Evolutionary conservation across 169 alveolate genomes (phyloP), one percentile per base, ranked within the genome.

Genomic region (Eimeria maxima): DNA sequence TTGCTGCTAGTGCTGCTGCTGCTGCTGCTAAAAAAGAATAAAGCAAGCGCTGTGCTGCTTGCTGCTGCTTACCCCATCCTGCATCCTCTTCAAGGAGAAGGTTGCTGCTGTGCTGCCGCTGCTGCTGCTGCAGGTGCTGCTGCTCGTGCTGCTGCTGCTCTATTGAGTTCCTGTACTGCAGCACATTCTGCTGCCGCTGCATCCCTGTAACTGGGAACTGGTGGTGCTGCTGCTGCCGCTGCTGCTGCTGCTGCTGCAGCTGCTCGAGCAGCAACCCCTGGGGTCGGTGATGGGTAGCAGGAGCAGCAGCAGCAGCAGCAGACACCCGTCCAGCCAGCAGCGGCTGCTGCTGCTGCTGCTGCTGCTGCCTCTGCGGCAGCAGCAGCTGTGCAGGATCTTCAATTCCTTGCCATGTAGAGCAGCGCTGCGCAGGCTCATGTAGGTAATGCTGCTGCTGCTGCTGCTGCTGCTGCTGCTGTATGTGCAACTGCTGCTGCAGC

Each of bases 401-500:
- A 5, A 27, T 73, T 4, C 45, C 50, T 38, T 29, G 38, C 50
- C 50, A 20, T 18, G 11, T 44, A 7, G 84, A 47, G 55, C 10
- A 11, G 50, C 50, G 22, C 42, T 29, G 45, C 8, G 78, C 29
- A 4, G 78, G 27, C 14, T 67, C 44, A 22, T 67, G 44, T 13
- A 67, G 38, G 2, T 67, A 4, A 5, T 73, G 45, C 4, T 44
- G 89, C 65, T 67, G 44, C 8, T 73, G 45, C 4, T 44, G 89
- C 65, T 18, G 89, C 8, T 42, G 89, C 27, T 78, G 89, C 65
- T 42, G 89, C 65, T 78, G 89, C 67, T 78, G 89, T 65, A 13
- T 60, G 38, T 78, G 89, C 89, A 20, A 67, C 65, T 44, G 89
- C 89, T 78, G 89, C 89, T 44, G 65, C 65, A 20, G 89, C 89